Base-by-base conservation (phyloP, 345 rosid species). In the Citrus medica region DNA sequence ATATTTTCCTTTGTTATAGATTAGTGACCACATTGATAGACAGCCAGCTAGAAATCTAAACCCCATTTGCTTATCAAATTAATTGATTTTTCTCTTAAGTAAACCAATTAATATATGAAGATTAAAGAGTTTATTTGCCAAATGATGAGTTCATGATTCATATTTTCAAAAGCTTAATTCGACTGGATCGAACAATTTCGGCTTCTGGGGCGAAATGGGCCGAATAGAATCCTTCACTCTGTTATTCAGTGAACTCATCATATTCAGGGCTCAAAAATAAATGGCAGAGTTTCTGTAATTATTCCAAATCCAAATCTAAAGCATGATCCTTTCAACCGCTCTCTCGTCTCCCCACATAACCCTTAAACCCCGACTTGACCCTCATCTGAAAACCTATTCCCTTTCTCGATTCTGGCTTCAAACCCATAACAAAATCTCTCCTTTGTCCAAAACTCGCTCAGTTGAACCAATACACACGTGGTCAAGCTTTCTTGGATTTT, bases 391-490 rank as follows among this genome's bases (percentile, higher is more conserved):
- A 61, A 38, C 71, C 38, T 27, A 55, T 40, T 65, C 81, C 5
- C 6, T 76, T 58, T 58, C 84, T 79, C 78, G 80, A 67, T 40
- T 33, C 17, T 10, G 60, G 40, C 37, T 73, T 67, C 76, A 19
- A 61, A 48, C 33, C 27, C 42, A 28, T 48, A 58, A 58, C 25
- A 80, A 79, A 59, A n/a, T 64, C 33, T 24, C 59, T 65, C 35
- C 40, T 24, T 65, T 10, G 3, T 27, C 74, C 61, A 79, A 65
- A 73, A 40, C 56, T 63, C 56, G 42, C 30, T n/a, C 80, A 3
- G 56, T 76, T 35, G 60, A 46, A 21, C 71, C 73, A 38, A 70
- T 46, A 8, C 74, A 19, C 24, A 12, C 69, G 17, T 12, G 17
- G 51, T 35, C 67, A 1, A 35, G 3, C 51, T 58, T 33, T 66